Evolutionary conservation across 208 protist genomes (phyloP).

Genomic region (Balamuthia mandrillaris): DNA sequence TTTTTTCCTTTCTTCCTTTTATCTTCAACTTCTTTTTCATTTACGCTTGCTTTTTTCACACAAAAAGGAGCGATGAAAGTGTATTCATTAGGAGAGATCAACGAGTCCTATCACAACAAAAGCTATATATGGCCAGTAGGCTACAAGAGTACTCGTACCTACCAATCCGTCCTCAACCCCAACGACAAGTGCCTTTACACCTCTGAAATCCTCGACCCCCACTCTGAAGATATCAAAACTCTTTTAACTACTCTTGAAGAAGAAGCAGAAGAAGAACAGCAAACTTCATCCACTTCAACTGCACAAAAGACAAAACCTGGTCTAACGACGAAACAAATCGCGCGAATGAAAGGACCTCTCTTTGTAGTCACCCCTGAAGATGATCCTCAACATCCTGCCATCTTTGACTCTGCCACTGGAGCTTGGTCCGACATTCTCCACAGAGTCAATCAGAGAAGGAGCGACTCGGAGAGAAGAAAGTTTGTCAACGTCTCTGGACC

Average conservation of each 20-base stretch:
- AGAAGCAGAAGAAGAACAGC: too few relatives aligned
- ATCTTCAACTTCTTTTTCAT: not conserved
- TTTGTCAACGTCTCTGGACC: constrained; percentile 34
- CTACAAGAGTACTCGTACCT: constrained; percentile 23
- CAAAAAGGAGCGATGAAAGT: not conserved
- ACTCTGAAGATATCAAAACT: not conserved
- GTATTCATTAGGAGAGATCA: constrained; percentile 18
- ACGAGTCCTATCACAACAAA: constrained; percentile 32
- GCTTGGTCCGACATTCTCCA: constrained; percentile 22
- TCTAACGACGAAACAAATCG: too few relatives aligned
- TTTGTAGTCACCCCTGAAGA: constrained; percentile 28
- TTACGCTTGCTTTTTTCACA: not conserved
- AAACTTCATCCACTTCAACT: not conserved
- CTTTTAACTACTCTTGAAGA: too few relatives aligned
- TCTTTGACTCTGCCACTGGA: constrained; percentile 24
- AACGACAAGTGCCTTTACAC: not conserved
- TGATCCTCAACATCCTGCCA: not conserved
- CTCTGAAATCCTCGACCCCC: constrained; percentile 9
- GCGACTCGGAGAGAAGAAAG: constrained; percentile 22
- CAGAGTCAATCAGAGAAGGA: constrained; percentile 36
- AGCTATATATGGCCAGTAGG: constrained; percentile 37
- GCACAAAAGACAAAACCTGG: too few relatives aligned
- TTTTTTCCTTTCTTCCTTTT: not conserved
- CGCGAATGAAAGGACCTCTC: constrained; percentile 25
- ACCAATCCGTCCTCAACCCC: constrained; percentile 16